Evolutionary conservation across 2,329 filamentous ascomycete species (phyloP), one percentile per base, ranked within the genome.

Genomic region (Pseudonectria foliicola): DNA sequence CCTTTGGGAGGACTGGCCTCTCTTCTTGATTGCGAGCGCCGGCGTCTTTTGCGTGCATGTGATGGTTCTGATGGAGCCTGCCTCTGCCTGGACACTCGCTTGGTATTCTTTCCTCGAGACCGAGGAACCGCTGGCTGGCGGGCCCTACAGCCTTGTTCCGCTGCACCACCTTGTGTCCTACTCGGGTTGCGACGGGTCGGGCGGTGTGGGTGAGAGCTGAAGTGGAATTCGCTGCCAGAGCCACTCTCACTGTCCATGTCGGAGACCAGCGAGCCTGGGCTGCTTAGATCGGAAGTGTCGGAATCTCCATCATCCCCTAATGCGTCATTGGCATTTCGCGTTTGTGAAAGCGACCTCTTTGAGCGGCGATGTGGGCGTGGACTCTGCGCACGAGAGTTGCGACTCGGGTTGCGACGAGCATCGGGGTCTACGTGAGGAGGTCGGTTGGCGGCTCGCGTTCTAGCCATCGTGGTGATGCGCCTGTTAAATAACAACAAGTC

Each of bases 381-480:
- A 25, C 27, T 15, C 14, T 40, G 33, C 8, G 31, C 32, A 25
- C 38, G 45, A 13, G 46, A 42, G 15, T 42, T 23, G 34, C 42
- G 49, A n/a, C 42, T 40, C 18, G 43, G 37, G 26, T 55, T 54
- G 40, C 49, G 50, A 43, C 42, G 45, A 34, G 41, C 32, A 13
- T 42, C 29, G 34, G 29, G 33, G 16, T 37, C 35, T 24, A 29
- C 24, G 13, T 30, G 18, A 27, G 38, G 30, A n/a, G 42, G 40
- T 27, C 40, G 40, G 27, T 42, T 39, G 33, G 44, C 43, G 33
- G 46, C 52, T 40, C 54, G 48, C 25, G 52, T 59, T 24, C 50
- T 44, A 26, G 52, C 51, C 56, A 59, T 59, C 13, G 32, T 34
- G 29, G 36, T 21, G 31, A 16, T 25, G 15, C 13, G 25, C 23